Evolutionary conservation across 768 basidiomycete species (phyloP).

Genomic region (Suillus hirtellus): DNA sequence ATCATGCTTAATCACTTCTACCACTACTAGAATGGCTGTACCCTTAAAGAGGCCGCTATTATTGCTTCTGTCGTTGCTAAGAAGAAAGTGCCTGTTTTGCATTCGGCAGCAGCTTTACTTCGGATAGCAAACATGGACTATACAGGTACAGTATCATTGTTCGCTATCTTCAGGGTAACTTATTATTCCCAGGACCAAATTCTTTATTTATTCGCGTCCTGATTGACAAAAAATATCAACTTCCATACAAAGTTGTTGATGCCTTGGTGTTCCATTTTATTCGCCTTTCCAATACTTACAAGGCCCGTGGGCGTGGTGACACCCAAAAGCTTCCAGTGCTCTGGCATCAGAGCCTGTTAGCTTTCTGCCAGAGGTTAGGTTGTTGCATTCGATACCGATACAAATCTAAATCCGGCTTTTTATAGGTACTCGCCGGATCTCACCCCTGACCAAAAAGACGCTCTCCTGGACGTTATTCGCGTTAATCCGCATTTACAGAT

Average conservation of each 20-base stretch:
- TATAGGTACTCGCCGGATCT: conserved; percentile 88
- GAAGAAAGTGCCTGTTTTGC: conserved; percentile 93
- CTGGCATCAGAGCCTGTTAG: conserved; percentile 96
- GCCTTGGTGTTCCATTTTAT: conserved; percentile 98
- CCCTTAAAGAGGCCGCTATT: conserved; percentile 92
- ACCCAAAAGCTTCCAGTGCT: conserved; percentile 88
- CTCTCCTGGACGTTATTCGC: conserved; percentile 89
- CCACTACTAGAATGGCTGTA: conserved; percentile 66
- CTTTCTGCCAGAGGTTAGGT: conserved; percentile 85
- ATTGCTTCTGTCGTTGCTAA: conserved; percentile 88
- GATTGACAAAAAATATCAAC: conserved; percentile 95
- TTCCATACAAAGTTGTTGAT: conserved; percentile 98
- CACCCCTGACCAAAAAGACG: conserved; percentile 97
- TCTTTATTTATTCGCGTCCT: conserved; percentile 96
- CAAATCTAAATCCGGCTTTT: not conserved
- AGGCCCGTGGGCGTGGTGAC: conserved; percentile 67
- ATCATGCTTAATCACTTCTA: conserved; percentile 5
- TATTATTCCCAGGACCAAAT: conserved; percentile 63
- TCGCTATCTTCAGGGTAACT: not conserved
- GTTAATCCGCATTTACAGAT: conserved; percentile 87
- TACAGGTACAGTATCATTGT: conserved; percentile 51
- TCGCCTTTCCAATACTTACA: conserved; percentile 89
- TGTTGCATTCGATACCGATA: not conserved
- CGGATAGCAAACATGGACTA: conserved; percentile 97
- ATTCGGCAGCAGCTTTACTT: conserved; percentile 92